Base-by-base conservation (phyloP, 192 early-diverging fungal genomes). In the Backusella tuberculispora region DNA sequence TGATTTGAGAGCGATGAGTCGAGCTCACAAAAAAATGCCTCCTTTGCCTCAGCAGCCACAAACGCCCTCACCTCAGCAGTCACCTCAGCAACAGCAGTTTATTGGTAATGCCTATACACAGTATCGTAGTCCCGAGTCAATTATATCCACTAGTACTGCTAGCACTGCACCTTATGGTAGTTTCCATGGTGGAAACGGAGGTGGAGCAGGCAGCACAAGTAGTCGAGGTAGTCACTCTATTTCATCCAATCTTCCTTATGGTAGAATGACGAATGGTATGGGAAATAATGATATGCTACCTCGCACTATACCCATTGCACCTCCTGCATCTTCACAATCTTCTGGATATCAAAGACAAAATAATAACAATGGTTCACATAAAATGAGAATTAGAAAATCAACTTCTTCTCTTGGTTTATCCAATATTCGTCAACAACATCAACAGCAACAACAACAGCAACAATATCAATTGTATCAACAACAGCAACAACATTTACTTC, bases 381-480 rank as follows among this genome's bases (percentile, higher is more conserved):
- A 69, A 12, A 69, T 69, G 44, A 69, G 68, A 46, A 47, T 69
- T 26, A 69, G 42, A 47, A 69, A 69, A 15, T 43, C 40, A 21
- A 26, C 44, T 24, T 69, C 68, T 47, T 26, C 24, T 17, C 42
- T 29, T 29, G 68, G 68, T 9, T 29, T 69, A 29, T 47, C 68
- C 12, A 69, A 69, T 15, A 47, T 45, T 6, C 41, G 41, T 19
- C 66, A 41, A 21, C 37, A 19, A 15, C 63, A 64, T 4, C 63
- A 64, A 5, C 66, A 67, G 4, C 38, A 42, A 1, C 65, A 66
- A 1, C 65, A 66, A 24, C 40, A 66, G 1, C 65, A 34, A 14
- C 24, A 13, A 13, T 29, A 64, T 2, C 65, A 66, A 9, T 37
- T 41, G 3, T 15, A 40, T 1, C 65, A 66, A 9, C 65, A 66